Conservation (phyloP, 441 rosid genomes). For the Theobroma grandiflorum region DNA sequence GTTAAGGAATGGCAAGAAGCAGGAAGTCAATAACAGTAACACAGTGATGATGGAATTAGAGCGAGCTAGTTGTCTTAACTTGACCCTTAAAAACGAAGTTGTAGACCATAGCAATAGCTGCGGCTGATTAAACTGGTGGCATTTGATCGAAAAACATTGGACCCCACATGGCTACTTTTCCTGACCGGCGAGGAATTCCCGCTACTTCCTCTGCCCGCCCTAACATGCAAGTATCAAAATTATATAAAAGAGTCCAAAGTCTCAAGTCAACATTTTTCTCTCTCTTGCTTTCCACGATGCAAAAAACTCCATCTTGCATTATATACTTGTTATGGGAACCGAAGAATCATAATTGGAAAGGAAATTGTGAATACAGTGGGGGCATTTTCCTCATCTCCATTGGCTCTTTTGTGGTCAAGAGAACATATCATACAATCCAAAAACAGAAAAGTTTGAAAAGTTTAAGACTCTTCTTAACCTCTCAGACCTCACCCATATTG, state of each 20-base stretch:
- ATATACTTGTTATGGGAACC: background rate
- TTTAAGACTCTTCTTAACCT: conserved; percentile 22
- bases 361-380: background rate
- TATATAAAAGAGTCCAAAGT: background rate
- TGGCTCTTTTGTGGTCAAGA: conserved; percentile 25
- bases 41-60: background rate
- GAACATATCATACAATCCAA: conserved; percentile 32
- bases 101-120: background rate
- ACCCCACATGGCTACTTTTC: background rate
- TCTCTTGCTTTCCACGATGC: background rate
- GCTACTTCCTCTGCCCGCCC: background rate
- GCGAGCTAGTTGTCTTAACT: background rate
- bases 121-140: background rate
- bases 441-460: conserved; percentile 5
- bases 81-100: background rate
- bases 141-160: background rate
- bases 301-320: background rate
- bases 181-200: background rate
- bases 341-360: background rate
- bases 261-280: background rate
- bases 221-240: background rate
- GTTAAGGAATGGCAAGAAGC: too few relatives aligned
- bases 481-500: conserved; percentile 28
- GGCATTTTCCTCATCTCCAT: conserved; percentile 3
- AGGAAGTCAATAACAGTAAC: background rate